These are phyloP conservation scores for Articulospora tetracladia DNA, from an alignment of 495 filamentous ascomycete species.

Conservation along the genomic window DNA sequence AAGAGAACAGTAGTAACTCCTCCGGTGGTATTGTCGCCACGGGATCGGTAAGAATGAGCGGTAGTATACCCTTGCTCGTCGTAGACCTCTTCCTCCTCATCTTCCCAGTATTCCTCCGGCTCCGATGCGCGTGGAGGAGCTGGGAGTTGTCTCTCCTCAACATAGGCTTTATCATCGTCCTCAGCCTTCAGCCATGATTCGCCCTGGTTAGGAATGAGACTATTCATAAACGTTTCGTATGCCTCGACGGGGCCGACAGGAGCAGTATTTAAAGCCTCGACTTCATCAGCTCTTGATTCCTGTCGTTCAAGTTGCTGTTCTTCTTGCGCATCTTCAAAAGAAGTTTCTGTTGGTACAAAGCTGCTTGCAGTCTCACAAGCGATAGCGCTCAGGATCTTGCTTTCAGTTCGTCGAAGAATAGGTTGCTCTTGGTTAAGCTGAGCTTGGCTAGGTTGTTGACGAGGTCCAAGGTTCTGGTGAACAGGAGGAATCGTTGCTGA, in stretches of 20 bases:
- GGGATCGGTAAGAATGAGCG: constrained; percentile 65
- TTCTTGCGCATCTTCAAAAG: constrained; percentile 27
- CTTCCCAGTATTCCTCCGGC: constrained; percentile 71
- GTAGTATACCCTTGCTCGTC: constrained; percentile 82
- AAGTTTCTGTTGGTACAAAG: constrained; percentile 8
- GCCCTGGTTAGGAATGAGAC: constrained; percentile 12
- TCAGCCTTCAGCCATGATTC: constrained; percentile 10
- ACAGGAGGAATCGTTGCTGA: constrained; percentile 13
- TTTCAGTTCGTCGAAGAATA: constrained; percentile 29
- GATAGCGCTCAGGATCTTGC: constrained; percentile 23
- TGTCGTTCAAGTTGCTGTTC: constrained; percentile 19
- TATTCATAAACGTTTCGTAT: constrained; percentile 14
- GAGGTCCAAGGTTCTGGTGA: constrained; percentile 24
- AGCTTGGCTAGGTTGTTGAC: constrained; percentile 44
- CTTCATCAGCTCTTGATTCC: not conserved
- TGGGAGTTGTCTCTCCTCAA: constrained; percentile 15
- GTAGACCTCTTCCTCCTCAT: constrained; percentile 72
- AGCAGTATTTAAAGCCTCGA: not conserved
- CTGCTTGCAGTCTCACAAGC: not conserved
- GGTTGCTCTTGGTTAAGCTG: constrained; percentile 21
- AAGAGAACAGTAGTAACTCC: constrained; percentile 68
- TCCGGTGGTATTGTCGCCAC: constrained; percentile 73
- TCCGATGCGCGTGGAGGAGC: constrained; percentile 41
- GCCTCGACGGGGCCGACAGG: constrained; percentile 14
- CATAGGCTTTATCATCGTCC: constrained; percentile 16